Conservation (phyloP, 2,329 filamentous ascomycete genomes). For the Periconia macrospinosa region DNA sequence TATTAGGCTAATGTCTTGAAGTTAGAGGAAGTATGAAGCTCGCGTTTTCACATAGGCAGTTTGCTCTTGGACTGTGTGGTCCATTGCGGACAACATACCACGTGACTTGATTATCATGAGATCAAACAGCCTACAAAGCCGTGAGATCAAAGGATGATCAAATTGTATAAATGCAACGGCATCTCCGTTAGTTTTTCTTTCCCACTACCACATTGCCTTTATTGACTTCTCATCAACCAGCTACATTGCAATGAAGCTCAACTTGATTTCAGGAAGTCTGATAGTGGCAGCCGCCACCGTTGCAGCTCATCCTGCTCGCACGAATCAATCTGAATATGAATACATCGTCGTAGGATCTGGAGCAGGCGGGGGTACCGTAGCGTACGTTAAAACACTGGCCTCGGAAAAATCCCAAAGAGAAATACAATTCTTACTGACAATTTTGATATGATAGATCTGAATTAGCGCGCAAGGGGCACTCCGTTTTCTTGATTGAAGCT, state of each 20-base stretch:
- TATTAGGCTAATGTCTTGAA: no score
- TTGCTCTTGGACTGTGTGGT: no score
- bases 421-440: neutral
- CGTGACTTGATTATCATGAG: no score
- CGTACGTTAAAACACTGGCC: slow-evolving; percentile 24
- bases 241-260: neutral
- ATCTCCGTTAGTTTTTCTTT: no score
- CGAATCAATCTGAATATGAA: slow-evolving; percentile 49
- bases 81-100: no score
- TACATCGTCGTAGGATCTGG: slow-evolving; percentile 63
- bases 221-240: neutral
- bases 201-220: no score
- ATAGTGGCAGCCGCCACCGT: neutral
- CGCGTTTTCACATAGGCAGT: no score
- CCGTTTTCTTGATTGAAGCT: slow-evolving; percentile 59
- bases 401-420: neutral
- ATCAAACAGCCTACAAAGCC: no score
- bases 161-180: neutral
- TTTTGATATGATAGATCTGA: slow-evolving; percentile 23
- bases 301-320: neutral
- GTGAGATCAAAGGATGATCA: neutral
- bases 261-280: neutral
- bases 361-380: slow-evolving; percentile 59
- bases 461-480: slow-evolving; percentile 57
- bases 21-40: no score